A percentile compares a stretch with the other conserved stretches of the same genome.
Evolutionary conservation across 768 basidiomycete genomes (phyloP).

Genomic region (Sistotremastrum niveocremeum): DNA sequence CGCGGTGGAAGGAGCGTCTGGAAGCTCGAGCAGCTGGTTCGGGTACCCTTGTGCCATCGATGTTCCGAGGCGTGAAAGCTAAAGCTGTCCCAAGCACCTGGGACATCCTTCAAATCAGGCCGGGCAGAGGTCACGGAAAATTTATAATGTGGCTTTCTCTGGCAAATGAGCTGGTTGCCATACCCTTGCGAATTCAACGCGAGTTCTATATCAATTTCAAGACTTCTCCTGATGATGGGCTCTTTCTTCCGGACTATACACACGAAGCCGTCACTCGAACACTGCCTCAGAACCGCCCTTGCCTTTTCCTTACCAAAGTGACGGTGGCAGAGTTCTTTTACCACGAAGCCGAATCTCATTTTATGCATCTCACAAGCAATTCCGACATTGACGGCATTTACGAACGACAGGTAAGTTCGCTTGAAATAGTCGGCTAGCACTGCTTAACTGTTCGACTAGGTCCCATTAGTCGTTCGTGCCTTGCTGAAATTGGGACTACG

Average conservation of each 20-base stretch:
- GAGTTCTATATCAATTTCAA: slow-evolving; percentile 92
- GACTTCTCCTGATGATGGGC: slow-evolving; percentile 42
- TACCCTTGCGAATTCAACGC: slow-evolving; percentile 76
- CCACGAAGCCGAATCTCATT: slow-evolving; percentile 76
- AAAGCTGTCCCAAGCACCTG: slow-evolving; percentile 43
- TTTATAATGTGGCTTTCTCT: slow-evolving; percentile 83
- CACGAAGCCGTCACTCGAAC: slow-evolving; percentile 61
- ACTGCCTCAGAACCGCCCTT: slow-evolving; percentile 67
- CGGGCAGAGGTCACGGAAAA: slow-evolving; percentile 57
- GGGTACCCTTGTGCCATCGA: slow-evolving; percentile 43
- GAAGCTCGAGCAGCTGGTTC: slow-evolving; percentile 25
- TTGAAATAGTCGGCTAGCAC: background rate
- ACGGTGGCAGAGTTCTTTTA: slow-evolving; percentile 75
- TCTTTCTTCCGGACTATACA: slow-evolving; percentile 61
- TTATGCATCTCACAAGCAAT: slow-evolving; percentile 84
- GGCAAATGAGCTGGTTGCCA: slow-evolving; percentile 61
- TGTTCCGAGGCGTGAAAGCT: slow-evolving; percentile 54
- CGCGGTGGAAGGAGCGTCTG: slow-evolving; percentile 57
- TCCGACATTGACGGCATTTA: slow-evolving; percentile 92
- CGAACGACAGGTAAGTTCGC: slow-evolving; percentile 64
- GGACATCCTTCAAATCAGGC: slow-evolving; percentile 88
- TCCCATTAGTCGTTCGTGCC: slow-evolving; percentile 73
- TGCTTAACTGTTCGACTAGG: slow-evolving; percentile 25
- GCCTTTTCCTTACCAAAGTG: slow-evolving; percentile 71
- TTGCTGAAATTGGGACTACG: slow-evolving; percentile 75